Conservation (phyloP, 1,284 basidiomycete species). For the Trametes sp. region DNA sequence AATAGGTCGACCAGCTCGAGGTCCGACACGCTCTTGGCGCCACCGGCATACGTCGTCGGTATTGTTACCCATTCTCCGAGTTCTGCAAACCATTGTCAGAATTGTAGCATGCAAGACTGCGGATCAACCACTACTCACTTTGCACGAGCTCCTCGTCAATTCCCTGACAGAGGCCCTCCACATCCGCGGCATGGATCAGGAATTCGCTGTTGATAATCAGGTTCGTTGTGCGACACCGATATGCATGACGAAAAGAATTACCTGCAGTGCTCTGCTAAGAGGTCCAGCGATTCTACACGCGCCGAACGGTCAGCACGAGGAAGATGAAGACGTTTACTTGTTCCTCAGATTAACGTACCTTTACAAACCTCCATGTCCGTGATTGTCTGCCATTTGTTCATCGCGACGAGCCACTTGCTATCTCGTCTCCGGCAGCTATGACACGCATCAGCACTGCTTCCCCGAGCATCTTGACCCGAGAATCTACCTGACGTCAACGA, state of each 20-base stretch:
- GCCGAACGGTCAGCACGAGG: conserved; percentile 1
- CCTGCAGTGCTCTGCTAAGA: conserved; percentile 84
- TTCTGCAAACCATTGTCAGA: conserved; percentile 53
- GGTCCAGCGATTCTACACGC: conserved; percentile 68
- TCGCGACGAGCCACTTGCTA: conserved; percentile 92
- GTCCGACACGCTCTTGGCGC: conserved; percentile 89
- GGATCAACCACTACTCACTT: too few relatives aligned
- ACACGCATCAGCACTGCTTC: background rate
- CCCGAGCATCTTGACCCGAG: background rate
- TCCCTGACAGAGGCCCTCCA: conserved; percentile 96
- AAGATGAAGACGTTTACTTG: too few relatives aligned
- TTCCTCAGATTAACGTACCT: too few relatives aligned
- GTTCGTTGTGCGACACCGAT: background rate
- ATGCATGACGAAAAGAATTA: conserved; percentile 37
- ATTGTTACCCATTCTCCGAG: conserved; percentile 93
- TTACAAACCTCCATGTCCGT: conserved; percentile 93
- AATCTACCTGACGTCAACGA: conserved; percentile 91
- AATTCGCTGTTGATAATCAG: conserved; percentile 77
- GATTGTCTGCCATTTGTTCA: conserved; percentile 99
- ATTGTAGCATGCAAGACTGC: too few relatives aligned
- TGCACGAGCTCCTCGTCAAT: conserved; percentile 92
- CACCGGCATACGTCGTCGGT: conserved; percentile 97
- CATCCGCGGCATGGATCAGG: conserved; percentile 96
- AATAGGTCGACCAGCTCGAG: conserved; percentile 85
- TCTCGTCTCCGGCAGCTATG: conserved; percentile 83